Evolutionary conservation across 1,139 yeast species (phyloP).

Genomic region (Arxiozyma telluris): DNA sequence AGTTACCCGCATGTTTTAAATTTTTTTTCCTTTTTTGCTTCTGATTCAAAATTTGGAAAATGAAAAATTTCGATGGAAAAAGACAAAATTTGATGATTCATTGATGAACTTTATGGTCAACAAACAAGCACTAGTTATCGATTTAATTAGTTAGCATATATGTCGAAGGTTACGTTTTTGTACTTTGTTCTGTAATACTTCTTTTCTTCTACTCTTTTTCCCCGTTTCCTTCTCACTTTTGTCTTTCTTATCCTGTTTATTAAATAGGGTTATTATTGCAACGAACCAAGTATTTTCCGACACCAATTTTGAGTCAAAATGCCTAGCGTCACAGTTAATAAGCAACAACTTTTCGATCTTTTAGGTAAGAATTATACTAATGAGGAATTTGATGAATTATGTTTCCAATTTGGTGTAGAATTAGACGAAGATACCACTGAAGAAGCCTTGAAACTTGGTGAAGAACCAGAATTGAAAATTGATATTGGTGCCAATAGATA

Average conservation of each 20-base stretch:
- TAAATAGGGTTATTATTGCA: not conserved
- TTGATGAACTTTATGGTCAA: too few species aligned
- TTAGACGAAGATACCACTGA: conserved; percentile 89
- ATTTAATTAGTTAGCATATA: too few species aligned
- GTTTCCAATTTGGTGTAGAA: conserved; percentile 96
- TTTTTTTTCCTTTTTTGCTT: not conserved
- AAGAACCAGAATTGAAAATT: conserved; percentile 92
- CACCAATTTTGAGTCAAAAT: conserved; percentile 33
- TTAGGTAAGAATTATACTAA: conserved; percentile 77
- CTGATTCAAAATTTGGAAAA: too few species aligned
- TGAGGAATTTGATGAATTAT: conserved; percentile 90
- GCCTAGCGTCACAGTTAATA: conserved; percentile 97
- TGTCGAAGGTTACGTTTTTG: too few species aligned
- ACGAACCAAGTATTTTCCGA: not conserved
- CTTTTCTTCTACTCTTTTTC: not conserved
- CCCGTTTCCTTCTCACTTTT: not conserved
- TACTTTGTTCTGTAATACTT: too few species aligned
- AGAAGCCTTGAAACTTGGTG: conserved; percentile 63
- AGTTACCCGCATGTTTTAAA: not conserved
- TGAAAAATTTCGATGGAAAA: not conserved
- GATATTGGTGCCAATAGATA: conserved; percentile 98
- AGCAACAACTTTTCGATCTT: conserved; percentile 77
- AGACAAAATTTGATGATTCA: not conserved
- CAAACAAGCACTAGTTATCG: not conserved
- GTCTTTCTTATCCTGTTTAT: too few species aligned